Base-by-base conservation (phyloP, 2,329 filamentous ascomycete species). In the Aspergillus udagawae region DNA sequence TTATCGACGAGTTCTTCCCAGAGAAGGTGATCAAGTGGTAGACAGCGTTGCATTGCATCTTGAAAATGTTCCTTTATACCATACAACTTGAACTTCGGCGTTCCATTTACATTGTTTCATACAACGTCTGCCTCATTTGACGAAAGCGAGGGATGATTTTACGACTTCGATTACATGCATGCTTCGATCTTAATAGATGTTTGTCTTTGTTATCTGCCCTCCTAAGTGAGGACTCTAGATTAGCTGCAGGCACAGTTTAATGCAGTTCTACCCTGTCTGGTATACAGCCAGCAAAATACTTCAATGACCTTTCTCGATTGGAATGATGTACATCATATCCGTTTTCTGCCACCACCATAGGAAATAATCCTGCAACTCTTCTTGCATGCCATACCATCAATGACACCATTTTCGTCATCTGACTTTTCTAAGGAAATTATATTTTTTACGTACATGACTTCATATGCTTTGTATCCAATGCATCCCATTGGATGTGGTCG, bases 1-100 rank as follows among this genome's bases (percentile, higher is more conserved):
- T 91, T 53, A 90, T 92, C 62, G 82, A 91, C 62, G 88, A 90
- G 74, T 91, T 83, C 75, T 90, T 90, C 70, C 86, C 86, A 32
- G 79, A 83, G 56, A 85, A 83, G 78, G 80, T 88, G 53, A 79
- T 92, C 66, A 83, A 80, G 76, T 91, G 89, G 89, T 91, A 79
- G 56, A 65, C 59, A 35, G 45, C 45, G 58, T 45, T 29, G 35
- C 23, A 27, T 57, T 49, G 23, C 23, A 8, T 28, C 6, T 35
- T 25, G 17, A n/a, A 27, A 28, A 20, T 42, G 27, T 59, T 54
- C 49, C 44, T 42, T 47, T 23, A 45, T 27, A 14, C 1, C 21
- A 29, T 52, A 14, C 48, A 12, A 41, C 41, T 20, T 52, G 32
- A 5, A 14, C 7, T 35, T 7, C 14, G 14, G 32, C 32, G 32